Percentiles rank a stretch among this genome's conserved stretches.
These are phyloP conservation scores for Phyllosticta citriasiana DNA, from an alignment of 2,329 filamentous ascomycete species.

Conservation along the genomic window DNA sequence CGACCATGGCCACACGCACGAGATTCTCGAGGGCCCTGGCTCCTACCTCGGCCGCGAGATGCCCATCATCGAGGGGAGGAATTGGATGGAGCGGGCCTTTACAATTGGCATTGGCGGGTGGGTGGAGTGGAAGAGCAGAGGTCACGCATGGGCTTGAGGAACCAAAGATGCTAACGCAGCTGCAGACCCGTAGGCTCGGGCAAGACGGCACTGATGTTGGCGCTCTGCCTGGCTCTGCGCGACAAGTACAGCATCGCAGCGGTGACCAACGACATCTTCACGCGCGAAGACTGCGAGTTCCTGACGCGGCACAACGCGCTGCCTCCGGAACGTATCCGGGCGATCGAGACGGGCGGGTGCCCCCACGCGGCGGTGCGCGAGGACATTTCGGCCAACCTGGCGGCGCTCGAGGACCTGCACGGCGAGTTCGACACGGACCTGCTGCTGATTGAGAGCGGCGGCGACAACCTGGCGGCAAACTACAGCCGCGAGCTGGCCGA, in stretches of 20 bases:
- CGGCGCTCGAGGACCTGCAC: constrained; percentile 83
- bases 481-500: constrained; percentile 92
- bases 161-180: constrained; percentile 60
- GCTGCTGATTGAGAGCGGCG: constrained; percentile 87
- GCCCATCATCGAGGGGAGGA: constrained; percentile 79
- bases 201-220: constrained; percentile 94
- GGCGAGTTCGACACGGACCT: constrained; percentile 69
- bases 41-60: constrained; percentile 85
- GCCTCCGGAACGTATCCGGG: constrained; percentile 71
- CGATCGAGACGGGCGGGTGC: constrained; percentile 95
- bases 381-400: constrained; percentile 89
- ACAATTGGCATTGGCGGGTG: constrained; percentile 98
- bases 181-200: constrained; percentile 84
- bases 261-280: constrained; percentile 99
- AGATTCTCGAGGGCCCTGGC: constrained; percentile 88
- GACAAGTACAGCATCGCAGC: constrained; percentile 77
- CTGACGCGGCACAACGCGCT: constrained; percentile 79
- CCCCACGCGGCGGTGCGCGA: constrained; percentile 95
- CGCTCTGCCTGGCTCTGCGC: constrained; percentile 77
- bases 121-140: constrained; percentile 21
- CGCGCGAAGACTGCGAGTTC: constrained; percentile 94
- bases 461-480: constrained; percentile 94
- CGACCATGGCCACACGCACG: constrained; percentile 90
- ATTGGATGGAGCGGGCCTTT: constrained; percentile 84
- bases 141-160: neutral